Evolutionary conservation across 202 grass and related monocot genomes (phyloP).

Genomic region (Miscanthus sacchariflorus): DNA sequence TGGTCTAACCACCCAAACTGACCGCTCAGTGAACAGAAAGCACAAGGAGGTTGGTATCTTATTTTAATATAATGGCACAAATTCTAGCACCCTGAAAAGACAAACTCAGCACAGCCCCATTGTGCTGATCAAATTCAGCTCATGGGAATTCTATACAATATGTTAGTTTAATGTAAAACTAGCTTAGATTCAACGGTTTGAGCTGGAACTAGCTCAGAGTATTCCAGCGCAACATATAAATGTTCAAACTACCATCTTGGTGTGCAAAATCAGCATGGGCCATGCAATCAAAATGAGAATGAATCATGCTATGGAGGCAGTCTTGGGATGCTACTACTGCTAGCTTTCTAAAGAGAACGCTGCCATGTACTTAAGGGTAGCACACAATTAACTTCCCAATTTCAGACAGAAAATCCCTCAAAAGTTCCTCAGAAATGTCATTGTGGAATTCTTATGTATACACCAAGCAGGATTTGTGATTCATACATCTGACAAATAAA

Average conservation of each 20-base stretch:
- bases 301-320: background rate
- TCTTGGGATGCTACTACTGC: slow-evolving; percentile 1
- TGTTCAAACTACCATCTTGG: slow-evolving; percentile 17
- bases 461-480: background rate
- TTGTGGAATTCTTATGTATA: slow-evolving; percentile 1
- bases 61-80: background rate
- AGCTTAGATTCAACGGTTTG: background rate
- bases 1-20: background rate
- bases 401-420: background rate
- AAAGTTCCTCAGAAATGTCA: slow-evolving; percentile 7
- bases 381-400: slow-evolving; percentile 9
- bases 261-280: background rate
- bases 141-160: background rate
- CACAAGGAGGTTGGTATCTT: background rate
- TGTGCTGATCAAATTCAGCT: slow-evolving; percentile 6
- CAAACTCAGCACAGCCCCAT: slow-evolving; percentile 21
- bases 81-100: slow-evolving; percentile 12
- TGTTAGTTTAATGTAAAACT: background rate
- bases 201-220: slow-evolving; percentile 6
- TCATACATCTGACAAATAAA: slow-evolving; percentile 11
- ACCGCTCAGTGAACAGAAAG: background rate
- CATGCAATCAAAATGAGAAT: slow-evolving; percentile 24
- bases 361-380: background rate
- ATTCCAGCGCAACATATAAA: slow-evolving; percentile 22
- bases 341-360: slow-evolving; percentile 17